Conservation (phyloP, 108 stramenopile genomes). For the Pseudonitzschia pungens region DNA sequence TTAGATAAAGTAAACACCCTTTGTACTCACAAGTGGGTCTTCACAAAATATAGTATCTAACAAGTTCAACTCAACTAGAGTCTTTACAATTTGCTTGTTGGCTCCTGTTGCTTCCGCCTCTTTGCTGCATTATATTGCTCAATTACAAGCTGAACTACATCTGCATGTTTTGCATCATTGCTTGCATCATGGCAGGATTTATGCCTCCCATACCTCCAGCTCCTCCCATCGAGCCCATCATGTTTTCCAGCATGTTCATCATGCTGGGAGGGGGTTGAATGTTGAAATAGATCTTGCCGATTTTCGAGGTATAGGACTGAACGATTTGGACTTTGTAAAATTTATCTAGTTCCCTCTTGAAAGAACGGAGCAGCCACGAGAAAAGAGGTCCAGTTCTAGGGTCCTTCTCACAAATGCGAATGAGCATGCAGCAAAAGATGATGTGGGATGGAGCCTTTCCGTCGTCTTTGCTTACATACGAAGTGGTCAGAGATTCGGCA, state of each 20-base stretch:
- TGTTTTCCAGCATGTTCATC: conserved; percentile 88
- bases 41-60: too few relatives aligned
- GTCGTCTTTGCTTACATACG: conserved; percentile 77
- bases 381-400: conserved; percentile 77
- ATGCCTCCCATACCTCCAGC: conserved; percentile 65
- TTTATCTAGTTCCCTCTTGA: conserved; percentile 70
- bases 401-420: conserved; percentile 84
- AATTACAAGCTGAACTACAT: neutral
- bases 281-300: conserved; percentile 85
- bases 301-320: conserved; percentile 80
- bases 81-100: too few relatives aligned
- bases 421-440: conserved; percentile 71
- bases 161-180: conserved; percentile 40
- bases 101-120: too few relatives aligned
- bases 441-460: conserved; percentile 78
- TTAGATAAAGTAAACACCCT: too few relatives aligned
- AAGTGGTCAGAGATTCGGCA: conserved; percentile 56
- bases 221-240: conserved; percentile 82
- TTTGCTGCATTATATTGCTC: too few relatives aligned
- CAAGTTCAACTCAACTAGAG: too few relatives aligned
- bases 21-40: too few relatives aligned
- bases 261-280: conserved; percentile 89
- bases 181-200: conserved; percentile 89
- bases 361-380: conserved; percentile 75
- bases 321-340: conserved; percentile 72